Evolutionary conservation across 164 flowering plant genomes (phyloP), one percentile per base, ranked within the genome.

Genomic region (Euptelea pleiosperma): DNA sequence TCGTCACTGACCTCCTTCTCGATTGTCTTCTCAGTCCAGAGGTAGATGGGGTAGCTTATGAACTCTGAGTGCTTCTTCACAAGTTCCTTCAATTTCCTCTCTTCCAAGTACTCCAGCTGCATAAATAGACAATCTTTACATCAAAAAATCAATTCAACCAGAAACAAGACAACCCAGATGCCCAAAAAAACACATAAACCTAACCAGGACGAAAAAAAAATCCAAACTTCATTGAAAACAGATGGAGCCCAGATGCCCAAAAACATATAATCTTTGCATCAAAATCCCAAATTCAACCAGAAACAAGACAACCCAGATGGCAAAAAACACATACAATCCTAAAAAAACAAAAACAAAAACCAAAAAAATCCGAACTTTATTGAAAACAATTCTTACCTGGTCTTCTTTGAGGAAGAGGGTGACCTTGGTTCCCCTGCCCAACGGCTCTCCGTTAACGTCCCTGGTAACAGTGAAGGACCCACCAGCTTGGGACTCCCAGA

Each of bases 61-160:
- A 83, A 83, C 58, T 81, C 89, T 18, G 88, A 83, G 57, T 80
- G 88, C 76, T 83, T 80, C 81, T 81, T 83, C 69, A 83, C 84
- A 31, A 81, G 77, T 52, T 84, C 89, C 75, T 84, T 84, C 6
- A 84, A 55, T 53, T 73, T 77, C 73, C 86, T 79, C 72, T 84
- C 86, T 41, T 84, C 86, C 76, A 84, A 57, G 58, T 81, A 84
- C 51, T 84, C 89, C 62, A 78, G 53, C 86, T 79, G 70, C 63
- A 57, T 19, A 43, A 21, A 30, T 33, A 42, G 1, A 7, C 8
- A 18, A 55, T 1, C 48, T 2, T 2, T 6, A 62, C 18, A 29
- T 15, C 51, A 9, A 8, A 58, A 34, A n/a, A 9, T 3, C 15
- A 26, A 8, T 29, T 26, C 15, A 42, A 30, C 15, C 10, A n/a